Base-by-base conservation (phyloP, 176 grass and related monocot species). In the Zizania latifolia region DNA sequence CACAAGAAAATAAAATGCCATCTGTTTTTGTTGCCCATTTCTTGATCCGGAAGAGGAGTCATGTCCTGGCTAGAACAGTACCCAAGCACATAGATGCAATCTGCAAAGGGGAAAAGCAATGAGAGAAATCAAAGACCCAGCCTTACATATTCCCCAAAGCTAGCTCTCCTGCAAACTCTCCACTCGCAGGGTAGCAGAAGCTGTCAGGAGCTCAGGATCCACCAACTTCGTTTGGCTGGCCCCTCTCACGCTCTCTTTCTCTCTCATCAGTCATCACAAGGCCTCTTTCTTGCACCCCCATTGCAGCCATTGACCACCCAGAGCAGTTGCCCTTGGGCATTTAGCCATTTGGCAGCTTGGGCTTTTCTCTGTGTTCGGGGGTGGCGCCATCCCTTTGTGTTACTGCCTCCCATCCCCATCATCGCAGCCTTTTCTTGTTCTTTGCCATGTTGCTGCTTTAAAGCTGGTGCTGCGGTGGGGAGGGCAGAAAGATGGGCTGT, bases 371-470 rank as follows among this genome's bases (percentile, higher is more conserved):
- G 84, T 60, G 77, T 21, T 50, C 68, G 55, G 76, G 64, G 69
- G 31, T 65, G 64, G 27, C 9, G 77, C 76, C 78, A 57, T 36
- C 59, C 60, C 81, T 73, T 74, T 51, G 48, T 32, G 16, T 74
- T 75, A 33, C 78, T 86, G 74, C 67, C 89, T 82, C n/a, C 79
- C 65, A 80, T 85, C 82, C 71, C 65, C 82, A 89, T 83, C 81
- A 61, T 73, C 64, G 44, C 55, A 68, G 75, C 68, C 70, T 85
- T 86, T 87, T 55, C 26, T 37, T 40, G 13, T 29, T 67, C 61
- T 69, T 57, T 48, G 30, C 77, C 82, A 72, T 85, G 72, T 62
- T 64, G 66, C n/a, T n/a, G n/a, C 60, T 73, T 80, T 86, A 80
- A 76, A 85, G 87, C 69, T 70, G 54, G 28, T 43, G n/a, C n/a